Percentiles rank a stretch among this genome's conserved stretches.
These are phyloP conservation scores for Phaseolus lunatus DNA, from an alignment of 306 rosid genomes.

Conservation along the genomic window DNA sequence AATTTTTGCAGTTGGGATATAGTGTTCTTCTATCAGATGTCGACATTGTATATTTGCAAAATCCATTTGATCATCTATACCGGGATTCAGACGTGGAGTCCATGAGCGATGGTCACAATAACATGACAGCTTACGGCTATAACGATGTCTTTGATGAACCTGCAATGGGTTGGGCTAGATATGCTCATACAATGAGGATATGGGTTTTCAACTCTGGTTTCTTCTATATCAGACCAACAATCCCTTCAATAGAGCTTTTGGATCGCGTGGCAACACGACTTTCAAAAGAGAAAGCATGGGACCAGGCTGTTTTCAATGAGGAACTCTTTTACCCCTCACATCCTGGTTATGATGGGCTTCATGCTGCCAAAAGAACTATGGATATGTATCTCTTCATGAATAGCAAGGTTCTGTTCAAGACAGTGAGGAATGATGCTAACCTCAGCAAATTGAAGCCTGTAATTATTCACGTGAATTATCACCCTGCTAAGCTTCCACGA, in stretches of 20 bases:
- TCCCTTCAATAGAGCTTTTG: conserved; percentile 86
- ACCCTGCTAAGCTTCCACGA: conserved; percentile 81
- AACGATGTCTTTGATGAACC: conserved; percentile 83
- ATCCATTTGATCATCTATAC: conserved; percentile 74
- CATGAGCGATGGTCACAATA: conserved; percentile 91
- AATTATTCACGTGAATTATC: conserved; percentile 85
- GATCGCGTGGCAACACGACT: conserved; percentile 90
- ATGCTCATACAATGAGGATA: conserved; percentile 88
- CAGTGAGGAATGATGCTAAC: conserved; percentile 70
- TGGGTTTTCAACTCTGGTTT: conserved; percentile 98
- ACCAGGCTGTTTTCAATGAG: conserved; percentile 96
- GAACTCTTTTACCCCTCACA: conserved; percentile 88
- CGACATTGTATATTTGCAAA: conserved; percentile 90
- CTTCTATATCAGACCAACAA: conserved; percentile 88
- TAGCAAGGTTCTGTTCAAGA: conserved; percentile 88
- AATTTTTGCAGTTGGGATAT: conserved; percentile 89
- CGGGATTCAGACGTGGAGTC: conserved; percentile 94
- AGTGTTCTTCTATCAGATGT: conserved; percentile 93
- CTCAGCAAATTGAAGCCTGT: conserved; percentile 82
- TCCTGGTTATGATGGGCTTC: conserved; percentile 82
- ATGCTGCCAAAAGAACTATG: conserved; percentile 88
- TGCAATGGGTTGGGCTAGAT: conserved; percentile 94
- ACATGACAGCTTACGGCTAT: conserved; percentile 82
- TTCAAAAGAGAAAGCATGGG: conserved; percentile 78
- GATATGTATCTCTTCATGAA: conserved; percentile 89